Evolutionary conservation across 805 yeast species (phyloP).

Genomic region (Ogataea angusta): DNA sequence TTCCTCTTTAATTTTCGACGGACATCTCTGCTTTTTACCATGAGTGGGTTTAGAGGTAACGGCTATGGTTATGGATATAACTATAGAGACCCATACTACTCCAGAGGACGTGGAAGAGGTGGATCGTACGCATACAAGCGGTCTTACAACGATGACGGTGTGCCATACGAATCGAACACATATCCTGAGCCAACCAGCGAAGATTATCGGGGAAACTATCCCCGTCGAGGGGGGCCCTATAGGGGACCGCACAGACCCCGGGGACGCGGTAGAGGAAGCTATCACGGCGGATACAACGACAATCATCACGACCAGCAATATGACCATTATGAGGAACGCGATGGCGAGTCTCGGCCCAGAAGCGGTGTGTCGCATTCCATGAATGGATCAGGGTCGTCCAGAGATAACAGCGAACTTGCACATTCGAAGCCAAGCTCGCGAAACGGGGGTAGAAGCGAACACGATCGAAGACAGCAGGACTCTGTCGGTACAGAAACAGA

Average conservation of each 20-base stretch:
- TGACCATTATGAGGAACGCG: neutral
- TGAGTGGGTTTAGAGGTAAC: slow-evolving; percentile 10
- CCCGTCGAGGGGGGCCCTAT: slow-evolving; percentile 5
- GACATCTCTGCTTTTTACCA: neutral
- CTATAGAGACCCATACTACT: slow-evolving; percentile 8
- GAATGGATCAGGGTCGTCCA: neutral
- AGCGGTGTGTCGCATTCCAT: neutral
- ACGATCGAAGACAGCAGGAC: slow-evolving; percentile 1
- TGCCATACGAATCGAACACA: neutral
- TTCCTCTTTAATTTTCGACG: neutral
- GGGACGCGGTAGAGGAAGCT: slow-evolving; percentile 12
- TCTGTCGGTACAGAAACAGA: neutral
- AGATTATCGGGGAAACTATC: neutral
- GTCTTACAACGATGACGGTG: slow-evolving; percentile 7
- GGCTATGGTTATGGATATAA: slow-evolving; percentile 10
- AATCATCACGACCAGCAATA: slow-evolving; percentile 4
- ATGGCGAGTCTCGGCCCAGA: neutral
- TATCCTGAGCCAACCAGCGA: slow-evolving; percentile 1
- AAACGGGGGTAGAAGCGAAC: slow-evolving; percentile 2
- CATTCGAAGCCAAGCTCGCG: neutral
- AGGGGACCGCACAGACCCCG: slow-evolving; percentile 13
- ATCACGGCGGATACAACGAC: slow-evolving; percentile 8
- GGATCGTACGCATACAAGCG: slow-evolving; percentile 8
- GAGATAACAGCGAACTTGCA: neutral
- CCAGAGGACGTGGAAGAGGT: slow-evolving; percentile 15